Evolutionary conservation across 257 asterid genomes (phyloP), one percentile per base, ranked within the genome.

Genomic region (Ehretia macrophylla): DNA sequence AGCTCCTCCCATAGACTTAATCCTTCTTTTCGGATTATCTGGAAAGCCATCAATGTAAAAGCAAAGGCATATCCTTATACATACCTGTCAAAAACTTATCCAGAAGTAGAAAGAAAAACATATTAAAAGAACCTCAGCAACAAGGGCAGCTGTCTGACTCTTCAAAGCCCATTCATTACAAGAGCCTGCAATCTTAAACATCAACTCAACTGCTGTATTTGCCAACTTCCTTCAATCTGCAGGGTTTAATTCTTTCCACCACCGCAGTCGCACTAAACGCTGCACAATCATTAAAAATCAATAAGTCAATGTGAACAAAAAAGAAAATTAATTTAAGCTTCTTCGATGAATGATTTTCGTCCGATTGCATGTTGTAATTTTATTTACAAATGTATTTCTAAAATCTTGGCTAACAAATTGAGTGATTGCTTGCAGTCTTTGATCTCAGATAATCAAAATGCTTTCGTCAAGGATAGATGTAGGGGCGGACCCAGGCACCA

Each of bases 61-160:
- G 51, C 49, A 66, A 55, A 55, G 59, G 39, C 56, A 20, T 49
- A 39, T 62, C 52, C 23, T 54, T 48, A 42, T 17, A 40, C 44
- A 23, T 45, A 48, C 58, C 51, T 14, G 51, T 32, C 16, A 64
- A 17, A 52, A 51, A 51, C 56, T 1, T 8, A n/a, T n/a, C 5
- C 65, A 65, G 54, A 63, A 40, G 51, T 45, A 22, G 42, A 32
- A 55, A 32, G 60, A 55, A 14, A 64, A 68, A 71, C 23, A 58
- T 38, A 65, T 57, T 17, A 35, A 59, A 72, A 51, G 75, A 56
- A 88, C 99, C 97, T 93, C 99, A 45, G 99, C 97, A 76, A 89
- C 94, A 44, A 88, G 91, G 66, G 97, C 97, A 73, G 99, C 94
- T 8, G 99, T 71, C 77, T 93, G 99, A 79, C 99, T 93, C 77